Base-by-base conservation (phyloP, 2,329 filamentous ascomycete genomes). In the Chrysosporium keratinophilum region DNA sequence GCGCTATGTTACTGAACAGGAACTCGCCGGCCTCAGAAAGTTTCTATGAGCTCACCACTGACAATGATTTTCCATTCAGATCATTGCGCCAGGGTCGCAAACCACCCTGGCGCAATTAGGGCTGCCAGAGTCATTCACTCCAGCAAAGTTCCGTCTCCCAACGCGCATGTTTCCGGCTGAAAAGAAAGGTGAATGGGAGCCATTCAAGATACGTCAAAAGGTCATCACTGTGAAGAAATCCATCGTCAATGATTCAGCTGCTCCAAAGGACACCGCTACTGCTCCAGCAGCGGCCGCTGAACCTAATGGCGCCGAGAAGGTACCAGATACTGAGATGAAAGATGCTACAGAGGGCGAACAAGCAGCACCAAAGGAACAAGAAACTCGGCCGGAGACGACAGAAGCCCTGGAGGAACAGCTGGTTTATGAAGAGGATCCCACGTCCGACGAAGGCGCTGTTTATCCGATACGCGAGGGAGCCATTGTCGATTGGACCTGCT, bases 91-190 rank as follows among this genome's bases (percentile, higher is more conserved):
- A 50, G 90, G 90, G 66, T 95, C 89, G 68, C 84, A 86, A 71
- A 91, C 84, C 60, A 95, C 89, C 56, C 82, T 95, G 74, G 90
- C 89, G 61, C 89, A 95, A 78, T 80, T 95, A 40, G 90, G 90
- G 50, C 85, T 93, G 62, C 84, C 83, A 62, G 90, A 96, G 74
- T 83, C 81, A n/a, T 84, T 97, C 69, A 95, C 90, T 35, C 90
- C 89, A 42, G 88, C 93, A n/a, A 79, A 83, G 58, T 81, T 87
- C 68, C 87, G 89, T 61, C 80, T 97, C 61, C 83, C 87, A 33
- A 96, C 91, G 70, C 85, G 93, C 74, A 95, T 98, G 89, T 98
- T 97, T 63, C 78, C 78, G 1, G 82, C 77, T 51, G 82, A 83
- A 61, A 89, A 94, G 65, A 78, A 80, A 52, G 87, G 88, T 55